A percentile compares a stretch with the other conserved stretches of the same genome.
These are phyloP conservation scores for Tuber microsphaerosporum DNA, from an alignment of 495 filamentous ascomycete genomes.

Conservation along the genomic window DNA sequence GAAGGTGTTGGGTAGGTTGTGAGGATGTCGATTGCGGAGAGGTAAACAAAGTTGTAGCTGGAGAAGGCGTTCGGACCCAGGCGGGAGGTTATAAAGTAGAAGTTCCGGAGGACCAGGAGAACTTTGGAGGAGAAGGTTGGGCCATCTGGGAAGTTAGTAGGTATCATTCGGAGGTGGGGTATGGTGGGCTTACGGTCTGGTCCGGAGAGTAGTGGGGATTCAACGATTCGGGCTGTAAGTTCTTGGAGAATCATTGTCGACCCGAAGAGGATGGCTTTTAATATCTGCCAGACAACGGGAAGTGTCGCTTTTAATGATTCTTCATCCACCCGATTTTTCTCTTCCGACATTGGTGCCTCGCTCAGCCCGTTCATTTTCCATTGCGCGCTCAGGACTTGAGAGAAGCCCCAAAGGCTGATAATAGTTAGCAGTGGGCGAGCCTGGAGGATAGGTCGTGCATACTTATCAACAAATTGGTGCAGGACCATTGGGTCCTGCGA, in stretches of 20 bases:
- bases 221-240: conserved; percentile 60
- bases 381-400: conserved; percentile 61
- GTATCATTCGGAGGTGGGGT: conserved; percentile 43
- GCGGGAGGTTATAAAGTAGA: conserved; percentile 82
- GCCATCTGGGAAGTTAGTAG: conserved; percentile 50
- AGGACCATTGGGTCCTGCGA: conserved; percentile 55
- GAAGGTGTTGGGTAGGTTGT: conserved; percentile 63
- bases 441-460: not conserved
- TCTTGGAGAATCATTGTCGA: conserved; percentile 69
- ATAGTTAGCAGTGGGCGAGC: conserved; percentile 1
- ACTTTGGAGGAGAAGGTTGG: conserved; percentile 68
- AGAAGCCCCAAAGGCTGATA: conserved; percentile 56
- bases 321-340: conserved; percentile 58
- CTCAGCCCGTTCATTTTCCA: conserved; percentile 83
- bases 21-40: conserved; percentile 84
- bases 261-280: conserved; percentile 73
- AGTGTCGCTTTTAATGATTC: conserved; percentile 65
- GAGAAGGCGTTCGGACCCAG: conserved; percentile 65
- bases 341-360: conserved; percentile 71
- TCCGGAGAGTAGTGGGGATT: conserved; percentile 51
- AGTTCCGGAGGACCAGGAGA: conserved; percentile 68
- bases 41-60: conserved; percentile 72
- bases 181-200: conserved; percentile 49
- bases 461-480: conserved; percentile 60
- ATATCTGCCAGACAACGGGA: conserved; percentile 69